Percentiles rank a stretch among this genome's conserved stretches.
These are phyloP conservation scores for Aspergillus flavus DNA, from an alignment of 2,329 filamentous ascomycete genomes.

Conservation along the genomic window DNA sequence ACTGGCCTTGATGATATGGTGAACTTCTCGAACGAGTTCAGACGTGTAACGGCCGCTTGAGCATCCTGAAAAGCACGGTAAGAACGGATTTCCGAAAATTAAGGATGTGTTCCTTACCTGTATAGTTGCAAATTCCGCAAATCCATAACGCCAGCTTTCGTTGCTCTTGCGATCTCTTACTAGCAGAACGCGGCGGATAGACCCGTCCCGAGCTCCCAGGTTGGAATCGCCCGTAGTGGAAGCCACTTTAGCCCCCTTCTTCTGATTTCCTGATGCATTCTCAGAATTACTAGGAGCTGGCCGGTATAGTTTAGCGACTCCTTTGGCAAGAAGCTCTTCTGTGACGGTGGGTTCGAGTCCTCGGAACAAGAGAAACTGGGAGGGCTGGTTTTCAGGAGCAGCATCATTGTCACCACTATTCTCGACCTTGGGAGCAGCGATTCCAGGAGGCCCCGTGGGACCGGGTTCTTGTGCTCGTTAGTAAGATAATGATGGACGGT, in stretches of 20 bases:
- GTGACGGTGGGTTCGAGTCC: slow-evolving; percentile 70
- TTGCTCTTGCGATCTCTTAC: slow-evolving; percentile 72
- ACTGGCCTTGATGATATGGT: slow-evolving; percentile 75
- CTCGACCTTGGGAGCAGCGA: slow-evolving; percentile 46
- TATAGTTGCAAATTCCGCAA: slow-evolving; percentile 77
- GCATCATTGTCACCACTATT: slow-evolving; percentile 60
- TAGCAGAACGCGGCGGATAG: slow-evolving; percentile 75
- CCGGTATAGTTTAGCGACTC: slow-evolving; percentile 73
- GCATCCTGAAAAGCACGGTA: slow-evolving; percentile 57
- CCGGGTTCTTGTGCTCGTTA: slow-evolving; percentile 29
- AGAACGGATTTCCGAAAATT: background rate
- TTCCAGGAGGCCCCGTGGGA: slow-evolving; percentile 36
- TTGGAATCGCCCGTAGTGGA: slow-evolving; percentile 62
- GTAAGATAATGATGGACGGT: background rate
- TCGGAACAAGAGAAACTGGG: slow-evolving; percentile 75
- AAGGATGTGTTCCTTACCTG: slow-evolving; percentile 46
- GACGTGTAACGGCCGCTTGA: slow-evolving; percentile 71
- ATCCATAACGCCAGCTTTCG: slow-evolving; percentile 78
- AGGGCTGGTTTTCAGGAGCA: slow-evolving; percentile 60
- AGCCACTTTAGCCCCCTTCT: slow-evolving; percentile 53
- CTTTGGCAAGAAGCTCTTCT: slow-evolving; percentile 72
- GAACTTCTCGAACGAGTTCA: slow-evolving; percentile 72
- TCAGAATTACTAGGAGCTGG: slow-evolving; percentile 43
- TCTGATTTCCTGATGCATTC: slow-evolving; percentile 41
- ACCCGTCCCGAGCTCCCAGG: slow-evolving; percentile 71